Base-by-base conservation (phyloP, 1,284 basidiomycete genomes). In the Ganoderma resinaceum region DNA sequence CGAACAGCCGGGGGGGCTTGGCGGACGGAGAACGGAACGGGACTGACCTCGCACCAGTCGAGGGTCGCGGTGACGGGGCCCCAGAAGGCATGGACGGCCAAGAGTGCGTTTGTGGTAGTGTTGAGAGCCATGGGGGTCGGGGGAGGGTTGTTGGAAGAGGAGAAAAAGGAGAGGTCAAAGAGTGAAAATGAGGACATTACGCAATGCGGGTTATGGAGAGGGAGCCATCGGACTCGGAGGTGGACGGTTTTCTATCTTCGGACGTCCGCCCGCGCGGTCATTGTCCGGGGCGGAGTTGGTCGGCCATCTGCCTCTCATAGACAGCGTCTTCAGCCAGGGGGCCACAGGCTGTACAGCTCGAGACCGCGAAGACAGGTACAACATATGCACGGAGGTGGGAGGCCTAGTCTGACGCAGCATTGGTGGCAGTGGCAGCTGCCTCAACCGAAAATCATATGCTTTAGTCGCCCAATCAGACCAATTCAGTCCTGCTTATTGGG, bases 21-120 rank as follows among this genome's bases (percentile, higher is more conserved):
- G 26, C 18, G 43, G 26, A 7, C 31, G 61, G 37, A 23, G 61
- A 62, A 29, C 18, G 63, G 55, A 64, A 53, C 18, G 16, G 37
- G n/a, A 75, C 81, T 63, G 69, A 89, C 89, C 83, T 91, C 89
- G 73, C 90, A 92, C 89, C 89, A 92, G 75, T 91, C 90, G 31
- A 91, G 77, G 1, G 89, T 91, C 11, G 90, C 85, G 0, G 90
- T 92, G 46, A 89, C 85, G 16, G 87, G 87, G 3, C 89, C 90
- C 84, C 87, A 89, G 69, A 84, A 79, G 35, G 67, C 67, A 12
- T 73, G 72, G 49, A 63, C 66, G 55, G 68, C 61, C 59, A 72
- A 37, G 35, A 69, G 66, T 0, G 69, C 66, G 59, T 66, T 65
- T 57, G 67, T 61, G 55, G 73, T 71, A 38, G 43, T 42, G 67